Percentiles rank a stretch among this genome's conserved stretches.
These are phyloP conservation scores for Xylaria venustula DNA, from an alignment of 495 filamentous ascomycete genomes.

Conservation along the genomic window DNA sequence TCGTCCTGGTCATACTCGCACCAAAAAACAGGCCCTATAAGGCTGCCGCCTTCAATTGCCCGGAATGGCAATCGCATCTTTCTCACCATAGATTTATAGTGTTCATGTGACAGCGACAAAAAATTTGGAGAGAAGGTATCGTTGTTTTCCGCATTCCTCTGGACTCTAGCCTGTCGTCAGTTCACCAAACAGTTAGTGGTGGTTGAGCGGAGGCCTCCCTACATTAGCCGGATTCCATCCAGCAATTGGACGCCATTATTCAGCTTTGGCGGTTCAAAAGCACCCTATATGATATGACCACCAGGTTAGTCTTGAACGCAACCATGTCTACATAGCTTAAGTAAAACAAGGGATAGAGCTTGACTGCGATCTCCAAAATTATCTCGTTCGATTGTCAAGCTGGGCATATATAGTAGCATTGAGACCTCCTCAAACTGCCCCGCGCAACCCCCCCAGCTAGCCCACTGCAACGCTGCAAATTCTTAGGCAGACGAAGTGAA, in stretches of 20 bases:
- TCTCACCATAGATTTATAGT: slow-evolving; percentile 37
- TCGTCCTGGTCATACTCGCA: slow-evolving; percentile 51
- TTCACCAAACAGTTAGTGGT: not conserved
- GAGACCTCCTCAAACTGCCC: not conserved
- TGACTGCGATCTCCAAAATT: not conserved
- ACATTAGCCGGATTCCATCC: slow-evolving; percentile 51
- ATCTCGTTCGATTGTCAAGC: not conserved
- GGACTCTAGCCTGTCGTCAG: slow-evolving; percentile 38
- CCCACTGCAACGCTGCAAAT: not conserved
- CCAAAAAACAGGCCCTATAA: slow-evolving; percentile 59
- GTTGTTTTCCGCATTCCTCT: slow-evolving; percentile 47
- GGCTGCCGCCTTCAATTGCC: slow-evolving; percentile 48
- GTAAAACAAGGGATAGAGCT: too few relatives aligned
- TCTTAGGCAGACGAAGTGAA: not conserved
- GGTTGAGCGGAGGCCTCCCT: slow-evolving; percentile 14
- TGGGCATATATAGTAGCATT: too few relatives aligned
- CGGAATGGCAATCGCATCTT: slow-evolving; percentile 48
- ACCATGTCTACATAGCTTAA: too few relatives aligned
- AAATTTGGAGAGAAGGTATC: slow-evolving; percentile 51
- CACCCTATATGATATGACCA: slow-evolving; percentile 34
- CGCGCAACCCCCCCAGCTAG: not conserved
- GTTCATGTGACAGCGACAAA: slow-evolving; percentile 39
- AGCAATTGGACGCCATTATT: slow-evolving; percentile 39
- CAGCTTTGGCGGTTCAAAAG: slow-evolving; percentile 43
- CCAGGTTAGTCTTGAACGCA: not conserved